Base-by-base conservation (phyloP, 306 rosid species). In the Carpinus fangiana region DNA sequence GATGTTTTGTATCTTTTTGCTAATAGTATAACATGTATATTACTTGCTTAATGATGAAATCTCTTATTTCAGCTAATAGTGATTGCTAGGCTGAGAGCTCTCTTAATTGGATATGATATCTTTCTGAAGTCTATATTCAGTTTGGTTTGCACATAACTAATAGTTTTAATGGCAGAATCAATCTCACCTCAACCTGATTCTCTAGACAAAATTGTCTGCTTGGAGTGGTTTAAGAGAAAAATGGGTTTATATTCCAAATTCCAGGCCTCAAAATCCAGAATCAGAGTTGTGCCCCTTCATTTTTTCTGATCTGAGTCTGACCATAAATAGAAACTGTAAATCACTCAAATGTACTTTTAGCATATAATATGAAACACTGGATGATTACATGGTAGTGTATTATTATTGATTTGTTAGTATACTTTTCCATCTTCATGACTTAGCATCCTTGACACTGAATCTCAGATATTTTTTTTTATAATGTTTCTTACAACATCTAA, bases 1-100 rank as follows among this genome's bases (percentile, higher is more conserved):
- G 97, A 83, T 86, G 96, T 74, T 88, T 78, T 79, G 97, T 94
- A 94, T 90, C 97, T 78, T 91, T 86, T 50, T 67, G 12, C 47
- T 74, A 13, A 26, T 12, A 60, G 38, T 60, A 10, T 23, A 10
- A 11, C 61, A n/a, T 28, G 74, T 53, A 23, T 66, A 21, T n/a
- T 52, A 4, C 81, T 73, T 72, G 70, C 77, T 76, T 76, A 62
- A 20, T 41, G 14, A 43, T 41, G 38, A 79, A 26, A 28, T 70
- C 46, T 74, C 12, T 53, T 66, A 56, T 14, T 52, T 60, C 57
- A 56, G 55, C 53, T 26, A 41, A 13, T 9, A 18, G 36, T 2
- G 36, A 48, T 51, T 21, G 18, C 26, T 10, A 43, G 51, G 72
- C 23, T 21, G 43, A 62, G n/a, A 76, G 1, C 52, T 17, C 60